phyloP scores from a whole-genome alignment of 129 eudicot genomes.

The Artemisia annua region DNA sequence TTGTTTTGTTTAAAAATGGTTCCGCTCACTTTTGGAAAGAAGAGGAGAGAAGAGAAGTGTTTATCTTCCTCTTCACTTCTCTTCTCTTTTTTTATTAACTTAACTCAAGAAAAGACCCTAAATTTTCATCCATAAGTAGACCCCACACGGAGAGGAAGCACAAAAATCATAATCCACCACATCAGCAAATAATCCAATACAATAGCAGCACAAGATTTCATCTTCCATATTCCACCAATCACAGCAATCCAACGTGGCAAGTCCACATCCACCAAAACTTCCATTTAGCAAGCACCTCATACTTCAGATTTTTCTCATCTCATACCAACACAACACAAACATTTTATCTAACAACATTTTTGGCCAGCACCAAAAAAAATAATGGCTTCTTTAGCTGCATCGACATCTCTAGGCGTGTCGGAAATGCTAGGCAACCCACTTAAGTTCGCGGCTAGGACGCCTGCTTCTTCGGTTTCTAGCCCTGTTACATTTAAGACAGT shows the following conservation, averaged over 20 bases:
- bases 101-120: no score
- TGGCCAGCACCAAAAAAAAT: background rate
- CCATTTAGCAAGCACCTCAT: conserved; percentile 45
- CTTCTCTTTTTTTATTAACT: no score
- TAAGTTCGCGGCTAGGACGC: conserved; percentile 48
- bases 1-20: no score
- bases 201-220: conserved; percentile 51
- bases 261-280: conserved; percentile 59
- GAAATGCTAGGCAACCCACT: conserved; percentile 68
- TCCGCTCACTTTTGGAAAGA: no score
- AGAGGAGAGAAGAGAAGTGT: no score
- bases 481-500: conserved; percentile 58
- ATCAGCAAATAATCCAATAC: conserved; percentile 49
- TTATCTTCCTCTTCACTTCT: no score
- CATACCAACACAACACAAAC: conserved; percentile 15
- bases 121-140: conserved; percentile 29
- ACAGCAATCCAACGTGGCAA: conserved; percentile 57
- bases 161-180: conserved; percentile 49
- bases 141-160: background rate
- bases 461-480: conserved; percentile 41
- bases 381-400: conserved; percentile 86
- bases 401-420: conserved; percentile 52
- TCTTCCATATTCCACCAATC: conserved; percentile 50
- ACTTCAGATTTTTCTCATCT: conserved; percentile 24
- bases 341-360: conserved; percentile 2